Evolutionary conservation across 2,329 filamentous ascomycete species (phyloP).

Genomic region (Colletotrichum spinosum): DNA sequence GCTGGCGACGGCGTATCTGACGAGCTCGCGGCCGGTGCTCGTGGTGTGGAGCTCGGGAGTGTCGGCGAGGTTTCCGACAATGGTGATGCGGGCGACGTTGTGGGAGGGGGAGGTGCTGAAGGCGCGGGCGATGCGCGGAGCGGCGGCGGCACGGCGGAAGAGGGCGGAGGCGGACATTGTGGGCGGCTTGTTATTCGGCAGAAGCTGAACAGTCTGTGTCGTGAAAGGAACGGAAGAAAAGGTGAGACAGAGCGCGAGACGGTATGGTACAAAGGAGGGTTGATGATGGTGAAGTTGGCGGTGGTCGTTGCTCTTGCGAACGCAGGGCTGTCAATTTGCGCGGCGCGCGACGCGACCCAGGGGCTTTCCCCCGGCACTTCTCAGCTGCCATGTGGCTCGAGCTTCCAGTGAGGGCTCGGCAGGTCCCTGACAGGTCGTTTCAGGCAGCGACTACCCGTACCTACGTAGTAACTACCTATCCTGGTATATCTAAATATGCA

Average conservation of each 20-base stretch:
- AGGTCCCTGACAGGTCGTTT: too few relatives aligned
- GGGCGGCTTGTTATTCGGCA: not conserved
- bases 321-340: not conserved
- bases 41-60: slow-evolving; percentile 81
- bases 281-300: not conserved
- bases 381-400: not conserved
- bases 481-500: too few relatives aligned
- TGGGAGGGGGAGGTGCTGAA: slow-evolving; percentile 80
- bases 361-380: not conserved
- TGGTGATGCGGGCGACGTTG: slow-evolving; percentile 80
- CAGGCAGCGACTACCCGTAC: too few relatives aligned
- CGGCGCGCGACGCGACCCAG: not conserved
- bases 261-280: not conserved
- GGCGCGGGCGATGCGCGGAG: slow-evolving; percentile 67
- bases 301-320: not conserved
- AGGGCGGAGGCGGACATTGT: slow-evolving; percentile 61
- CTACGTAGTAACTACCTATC: too few relatives aligned
- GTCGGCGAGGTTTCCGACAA: slow-evolving; percentile 87
- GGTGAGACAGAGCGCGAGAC: not conserved
- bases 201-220: slow-evolving; percentile 16
- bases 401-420: too few relatives aligned
- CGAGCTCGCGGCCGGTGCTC: slow-evolving; percentile 76
- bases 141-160: slow-evolving; percentile 63
- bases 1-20: slow-evolving; percentile 83
- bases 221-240: slow-evolving; percentile 9